A percentile compares a stretch with the other conserved stretches of the same genome.
phyloP scores from a whole-genome alignment of 164 flowering plant species.

The Chloranthus sessilifolius region DNA sequence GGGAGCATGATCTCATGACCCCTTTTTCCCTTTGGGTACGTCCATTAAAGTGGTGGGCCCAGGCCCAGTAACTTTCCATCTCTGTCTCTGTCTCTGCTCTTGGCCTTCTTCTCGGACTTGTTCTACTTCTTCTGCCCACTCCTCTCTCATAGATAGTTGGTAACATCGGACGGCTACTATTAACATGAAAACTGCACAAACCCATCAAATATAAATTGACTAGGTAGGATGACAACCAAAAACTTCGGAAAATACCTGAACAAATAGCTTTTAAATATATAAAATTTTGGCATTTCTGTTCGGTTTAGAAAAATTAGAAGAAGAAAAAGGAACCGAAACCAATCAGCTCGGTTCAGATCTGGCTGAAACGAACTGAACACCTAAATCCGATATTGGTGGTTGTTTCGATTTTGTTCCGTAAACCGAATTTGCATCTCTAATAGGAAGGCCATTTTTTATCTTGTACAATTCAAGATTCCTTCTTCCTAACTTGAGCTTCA shows the following conservation, averaged over 20 bases:
- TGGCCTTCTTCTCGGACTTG: background rate
- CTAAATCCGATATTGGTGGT: too few species aligned
- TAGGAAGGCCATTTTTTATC: too few species aligned
- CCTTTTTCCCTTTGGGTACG: constrained; percentile 26
- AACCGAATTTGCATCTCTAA: too few species aligned
- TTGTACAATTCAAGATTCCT: too few species aligned
- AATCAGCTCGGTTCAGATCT: background rate
- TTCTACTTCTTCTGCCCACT: constrained; percentile 20
- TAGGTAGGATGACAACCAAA: too few species aligned
- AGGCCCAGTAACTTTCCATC: constrained; percentile 11
- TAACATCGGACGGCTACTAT: constrained; percentile 52
- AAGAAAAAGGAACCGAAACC: too few species aligned
- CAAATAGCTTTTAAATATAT: too few species aligned
- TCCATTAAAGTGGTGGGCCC: constrained; percentile 18
- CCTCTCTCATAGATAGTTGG: constrained; percentile 29
- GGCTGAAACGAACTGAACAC: background rate
- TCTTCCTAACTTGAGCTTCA: too few species aligned
- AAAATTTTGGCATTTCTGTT: too few species aligned
- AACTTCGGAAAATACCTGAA: too few species aligned
- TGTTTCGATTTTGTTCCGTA: too few species aligned
- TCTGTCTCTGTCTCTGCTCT: background rate
- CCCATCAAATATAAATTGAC: background rate
- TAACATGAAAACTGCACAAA: constrained; percentile 45
- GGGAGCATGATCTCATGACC: constrained; percentile 14
- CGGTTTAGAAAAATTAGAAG: too few species aligned